Evolutionary conservation across 352 stramenopile genomes (phyloP).

Genomic region (Aphanomyces cochlioides): DNA sequence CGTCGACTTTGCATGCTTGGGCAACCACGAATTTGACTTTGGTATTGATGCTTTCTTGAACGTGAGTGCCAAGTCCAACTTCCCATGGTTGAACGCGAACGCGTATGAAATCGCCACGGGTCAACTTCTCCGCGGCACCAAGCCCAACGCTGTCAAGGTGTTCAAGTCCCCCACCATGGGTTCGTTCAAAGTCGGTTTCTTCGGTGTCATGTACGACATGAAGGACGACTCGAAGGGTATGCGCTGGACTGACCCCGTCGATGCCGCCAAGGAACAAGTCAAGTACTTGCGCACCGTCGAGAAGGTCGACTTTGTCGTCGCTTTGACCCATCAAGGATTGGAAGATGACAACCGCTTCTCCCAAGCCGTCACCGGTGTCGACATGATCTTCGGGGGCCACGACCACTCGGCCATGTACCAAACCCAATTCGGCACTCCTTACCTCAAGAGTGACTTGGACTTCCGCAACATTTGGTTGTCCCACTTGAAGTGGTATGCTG

Average conservation of each 20-base stretch:
- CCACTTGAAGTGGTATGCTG: slow-evolving; percentile 54
- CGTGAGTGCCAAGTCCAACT: slow-evolving; percentile 51
- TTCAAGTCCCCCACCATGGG: slow-evolving; percentile 43
- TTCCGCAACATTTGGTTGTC: slow-evolving; percentile 67
- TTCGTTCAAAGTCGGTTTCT: slow-evolving; percentile 56
- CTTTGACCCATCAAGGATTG: slow-evolving; percentile 63
- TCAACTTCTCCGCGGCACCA: slow-evolving; percentile 51
- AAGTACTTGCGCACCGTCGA: slow-evolving; percentile 38
- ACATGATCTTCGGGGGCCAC: slow-evolving; percentile 68
- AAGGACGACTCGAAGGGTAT: slow-evolving; percentile 55
- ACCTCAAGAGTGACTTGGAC: slow-evolving; percentile 69
- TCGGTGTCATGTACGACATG: slow-evolving; percentile 80
- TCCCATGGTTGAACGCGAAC: slow-evolving; percentile 74
- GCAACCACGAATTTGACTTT: slow-evolving; percentile 82
- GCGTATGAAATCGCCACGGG: slow-evolving; percentile 50
- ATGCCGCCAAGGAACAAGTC: slow-evolving; percentile 51
- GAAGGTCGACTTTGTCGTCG: slow-evolving; percentile 68
- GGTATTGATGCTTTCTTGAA: slow-evolving; percentile 72
- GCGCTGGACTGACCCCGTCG: slow-evolving; percentile 65
- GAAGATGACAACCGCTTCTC: slow-evolving; percentile 69
- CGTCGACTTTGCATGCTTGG: slow-evolving; percentile 66
- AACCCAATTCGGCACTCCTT: slow-evolving; percentile 64
- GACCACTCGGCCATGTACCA: slow-evolving; percentile 74
- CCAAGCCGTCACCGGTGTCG: slow-evolving; percentile 55
- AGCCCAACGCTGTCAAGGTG: slow-evolving; percentile 47